These are phyloP conservation scores for Phytophthora lateralis DNA, from an alignment of 352 stramenopile genomes.

Conservation along the genomic window DNA sequence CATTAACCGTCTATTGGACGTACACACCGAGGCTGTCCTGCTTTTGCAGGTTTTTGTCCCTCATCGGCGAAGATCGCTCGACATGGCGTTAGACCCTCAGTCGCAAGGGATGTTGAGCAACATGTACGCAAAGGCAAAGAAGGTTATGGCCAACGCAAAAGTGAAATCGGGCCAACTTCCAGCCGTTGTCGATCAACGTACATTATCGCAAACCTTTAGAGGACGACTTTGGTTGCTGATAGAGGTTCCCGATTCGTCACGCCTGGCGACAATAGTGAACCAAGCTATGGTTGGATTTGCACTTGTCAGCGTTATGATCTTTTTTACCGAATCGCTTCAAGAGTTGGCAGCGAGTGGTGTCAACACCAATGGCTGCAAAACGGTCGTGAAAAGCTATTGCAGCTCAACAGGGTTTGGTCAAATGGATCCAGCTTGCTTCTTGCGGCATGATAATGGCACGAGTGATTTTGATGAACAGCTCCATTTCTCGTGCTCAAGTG, in stretches of 20 bases:
- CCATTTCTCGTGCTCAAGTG: constrained; percentile 47
- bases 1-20: constrained; percentile 40
- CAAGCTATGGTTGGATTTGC: constrained; percentile 57
- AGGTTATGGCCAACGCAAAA: constrained; percentile 37
- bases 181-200: constrained; percentile 16
- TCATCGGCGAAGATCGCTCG: constrained; percentile 41
- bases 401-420: constrained; percentile 27
- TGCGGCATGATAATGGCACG: constrained; percentile 29
- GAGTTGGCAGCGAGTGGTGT: constrained; percentile 61
- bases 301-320: constrained; percentile 69
- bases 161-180: constrained; percentile 25
- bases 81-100: neutral
- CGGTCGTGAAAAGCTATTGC: constrained; percentile 66
- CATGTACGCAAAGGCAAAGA: constrained; percentile 52
- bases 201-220: constrained; percentile 35
- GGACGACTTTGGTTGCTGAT: constrained; percentile 62
- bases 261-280: constrained; percentile 52
- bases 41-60: constrained; percentile 61
- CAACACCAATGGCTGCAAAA: constrained; percentile 45
- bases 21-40: constrained; percentile 42
- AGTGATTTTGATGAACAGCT: constrained; percentile 42
- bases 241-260: constrained; percentile 68
- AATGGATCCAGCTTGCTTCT: constrained; percentile 59
- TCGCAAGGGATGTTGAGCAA: constrained; percentile 44
- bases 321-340: constrained; percentile 73